These are phyloP conservation scores for Ramichloridium luteum DNA, from an alignment of 2,329 filamentous ascomycete species.

Conservation along the genomic window DNA sequence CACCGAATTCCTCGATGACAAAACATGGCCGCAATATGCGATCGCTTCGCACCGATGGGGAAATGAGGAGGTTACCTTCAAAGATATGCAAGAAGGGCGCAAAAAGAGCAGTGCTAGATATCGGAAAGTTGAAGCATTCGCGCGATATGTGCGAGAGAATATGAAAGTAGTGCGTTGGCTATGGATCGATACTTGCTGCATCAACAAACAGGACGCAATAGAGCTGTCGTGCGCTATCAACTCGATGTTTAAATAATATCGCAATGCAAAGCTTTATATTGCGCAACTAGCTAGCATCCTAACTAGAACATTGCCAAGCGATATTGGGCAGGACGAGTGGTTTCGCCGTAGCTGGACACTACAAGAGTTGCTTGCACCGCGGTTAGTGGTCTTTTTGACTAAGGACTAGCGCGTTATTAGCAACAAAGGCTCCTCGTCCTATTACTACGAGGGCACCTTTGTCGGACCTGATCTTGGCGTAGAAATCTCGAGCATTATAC, in stretches of 20 bases:
- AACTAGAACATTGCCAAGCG: slow-evolving; percentile 1
- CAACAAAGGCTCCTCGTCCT: slow-evolving; percentile 9
- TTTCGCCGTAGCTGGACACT: slow-evolving; percentile 16
- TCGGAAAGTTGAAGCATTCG: slow-evolving; percentile 12
- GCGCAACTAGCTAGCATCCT: slow-evolving; percentile 11
- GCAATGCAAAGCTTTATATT: slow-evolving; percentile 11
- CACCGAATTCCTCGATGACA: slow-evolving; percentile 8
- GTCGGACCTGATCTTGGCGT: slow-evolving; percentile 5
- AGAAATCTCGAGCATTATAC: slow-evolving; percentile 4
- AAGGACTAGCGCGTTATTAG: slow-evolving; percentile 15
- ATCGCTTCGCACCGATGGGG: slow-evolving; percentile 14
- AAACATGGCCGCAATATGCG: slow-evolving; percentile 8
- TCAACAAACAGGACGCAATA: slow-evolving; percentile 11
- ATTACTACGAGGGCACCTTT: slow-evolving; percentile 1
- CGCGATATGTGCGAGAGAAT: slow-evolving; percentile 8
- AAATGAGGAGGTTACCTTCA: slow-evolving; percentile 7
- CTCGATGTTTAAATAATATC: slow-evolving; percentile 16
- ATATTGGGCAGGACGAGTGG: slow-evolving; percentile 11
- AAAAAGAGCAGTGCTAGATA: slow-evolving; percentile 9
- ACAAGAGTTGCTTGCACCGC: slow-evolving; percentile 15
- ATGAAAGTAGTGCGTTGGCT: slow-evolving; percentile 10
- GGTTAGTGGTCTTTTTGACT: slow-evolving; percentile 11
- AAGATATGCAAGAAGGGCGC: slow-evolving; percentile 7
- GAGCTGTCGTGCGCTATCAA: slow-evolving; percentile 15
- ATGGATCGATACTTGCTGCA: slow-evolving; percentile 18